phyloP scores from a whole-genome alignment of 805 yeast species.

The Myxozyma neotropica region DNA sequence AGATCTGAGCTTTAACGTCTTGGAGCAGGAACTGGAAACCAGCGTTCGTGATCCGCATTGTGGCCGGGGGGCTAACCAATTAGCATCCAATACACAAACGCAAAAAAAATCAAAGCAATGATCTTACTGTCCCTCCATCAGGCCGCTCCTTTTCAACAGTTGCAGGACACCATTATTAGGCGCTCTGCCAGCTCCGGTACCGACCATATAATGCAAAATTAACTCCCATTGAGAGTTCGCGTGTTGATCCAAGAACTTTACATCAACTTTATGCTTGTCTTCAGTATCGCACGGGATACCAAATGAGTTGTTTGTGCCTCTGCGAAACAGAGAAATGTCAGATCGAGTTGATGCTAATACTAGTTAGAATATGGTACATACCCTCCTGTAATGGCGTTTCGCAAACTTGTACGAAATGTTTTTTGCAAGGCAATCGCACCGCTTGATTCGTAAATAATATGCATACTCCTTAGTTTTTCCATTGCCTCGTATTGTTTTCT shows the following conservation, averaged over 20 bases:
- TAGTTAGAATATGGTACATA: slow-evolving; percentile 34
- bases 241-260: slow-evolving; percentile 72
- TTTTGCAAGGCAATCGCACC: slow-evolving; percentile 62
- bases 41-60: slow-evolving; percentile 75
- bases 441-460: slow-evolving; percentile 64
- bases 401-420: slow-evolving; percentile 71
- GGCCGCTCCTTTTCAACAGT: slow-evolving; percentile 73
- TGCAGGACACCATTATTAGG: slow-evolving; percentile 85
- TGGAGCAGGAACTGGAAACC: slow-evolving; percentile 95
- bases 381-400: slow-evolving; percentile 84
- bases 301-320: slow-evolving; percentile 62
- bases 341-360: background rate
- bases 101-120: background rate
- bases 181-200: slow-evolving; percentile 68
- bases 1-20: slow-evolving; percentile 89
- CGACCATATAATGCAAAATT: slow-evolving; percentile 96
- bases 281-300: slow-evolving; percentile 67
- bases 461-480: slow-evolving; percentile 72
- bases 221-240: slow-evolving; percentile 93
- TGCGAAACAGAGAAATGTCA: background rate
- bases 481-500: slow-evolving; percentile 73
- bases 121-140: slow-evolving; percentile 63
- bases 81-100: background rate
- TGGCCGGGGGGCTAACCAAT: slow-evolving; percentile 35
- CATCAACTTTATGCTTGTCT: slow-evolving; percentile 59